Percentiles rank a stretch among this genome's conserved stretches.
phyloP scores from a whole-genome alignment of 1,284 basidiomycete genomes.

The Cryptococcus wingfieldii region DNA sequence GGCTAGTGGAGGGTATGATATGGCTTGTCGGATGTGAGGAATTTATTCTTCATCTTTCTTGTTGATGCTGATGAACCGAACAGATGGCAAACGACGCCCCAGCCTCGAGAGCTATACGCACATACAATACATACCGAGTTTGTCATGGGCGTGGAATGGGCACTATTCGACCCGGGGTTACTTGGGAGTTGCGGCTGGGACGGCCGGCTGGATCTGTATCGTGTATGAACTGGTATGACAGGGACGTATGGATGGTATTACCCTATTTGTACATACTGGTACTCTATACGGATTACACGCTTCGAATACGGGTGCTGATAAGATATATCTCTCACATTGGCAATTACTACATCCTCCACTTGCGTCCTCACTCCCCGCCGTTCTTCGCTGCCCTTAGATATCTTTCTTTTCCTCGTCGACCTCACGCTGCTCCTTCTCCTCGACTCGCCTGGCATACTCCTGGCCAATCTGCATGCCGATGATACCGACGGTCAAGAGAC shows the following conservation, averaged over 20 bases:
- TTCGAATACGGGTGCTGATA: too few relatives aligned
- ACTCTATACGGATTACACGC: too few relatives aligned
- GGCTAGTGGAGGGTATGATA: constrained; percentile 65
- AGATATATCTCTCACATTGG: too few relatives aligned
- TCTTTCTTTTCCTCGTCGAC: constrained; percentile 41
- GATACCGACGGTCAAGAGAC: constrained; percentile 56
- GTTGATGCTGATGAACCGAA: not conserved
- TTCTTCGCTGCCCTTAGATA: constrained; percentile 10
- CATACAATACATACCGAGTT: constrained; percentile 92
- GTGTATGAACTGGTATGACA: constrained; percentile 16
- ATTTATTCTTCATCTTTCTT: constrained; percentile 17
- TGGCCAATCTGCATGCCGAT: constrained; percentile 66
- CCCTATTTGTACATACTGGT: too few relatives aligned
- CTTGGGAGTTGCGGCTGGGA: constrained; percentile 90
- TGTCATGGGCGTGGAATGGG: constrained; percentile 84
- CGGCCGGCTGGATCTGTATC: constrained; percentile 71
- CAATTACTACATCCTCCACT: not conserved
- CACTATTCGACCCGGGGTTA: constrained; percentile 71
- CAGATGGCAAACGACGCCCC: constrained; percentile 49
- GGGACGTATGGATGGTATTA: too few relatives aligned
- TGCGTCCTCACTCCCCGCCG: too few relatives aligned
- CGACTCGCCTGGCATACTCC: constrained; percentile 70
- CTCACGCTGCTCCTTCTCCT: constrained; percentile 58
- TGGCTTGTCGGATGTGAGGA: constrained; percentile 84
- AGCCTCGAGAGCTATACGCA: constrained; percentile 49